Evolutionary conservation across 805 yeast genomes (phyloP).

Genomic region (Lachancea lanzarotensis): DNA sequence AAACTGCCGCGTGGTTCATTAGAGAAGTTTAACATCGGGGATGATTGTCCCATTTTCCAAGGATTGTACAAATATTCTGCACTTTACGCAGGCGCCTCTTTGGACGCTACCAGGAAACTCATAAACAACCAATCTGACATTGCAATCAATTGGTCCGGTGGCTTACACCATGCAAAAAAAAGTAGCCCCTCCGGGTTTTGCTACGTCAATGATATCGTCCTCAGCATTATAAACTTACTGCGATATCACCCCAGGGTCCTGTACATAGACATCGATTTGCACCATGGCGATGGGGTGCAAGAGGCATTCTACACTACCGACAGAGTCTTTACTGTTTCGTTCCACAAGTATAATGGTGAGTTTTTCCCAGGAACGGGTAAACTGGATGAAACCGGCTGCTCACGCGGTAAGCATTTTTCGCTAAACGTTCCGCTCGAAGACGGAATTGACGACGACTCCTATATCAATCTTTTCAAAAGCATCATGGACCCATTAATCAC

Average conservation of each 20-base stretch:
- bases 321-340: constrained; percentile 83
- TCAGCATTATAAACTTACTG: constrained; percentile 72
- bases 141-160: constrained; percentile 92
- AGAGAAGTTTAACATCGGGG: constrained; percentile 88
- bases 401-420: constrained; percentile 81
- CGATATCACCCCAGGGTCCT: constrained; percentile 80
- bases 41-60: constrained; percentile 83
- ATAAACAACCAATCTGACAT: constrained; percentile 79
- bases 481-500: constrained; percentile 86
- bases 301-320: constrained; percentile 91
- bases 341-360: constrained; percentile 87
- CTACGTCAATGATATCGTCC: constrained; percentile 82
- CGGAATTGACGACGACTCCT: constrained; percentile 91
- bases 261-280: constrained; percentile 85
- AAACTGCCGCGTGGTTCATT: constrained; percentile 81
- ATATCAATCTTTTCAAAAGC: constrained; percentile 67
- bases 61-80: constrained; percentile 71
- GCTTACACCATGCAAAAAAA: constrained; percentile 88
- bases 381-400: constrained; percentile 81
- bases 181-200: constrained; percentile 88
- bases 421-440: constrained; percentile 89
- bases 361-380: constrained; percentile 98
- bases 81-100: constrained; percentile 80
- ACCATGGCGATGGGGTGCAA: constrained; percentile 94
- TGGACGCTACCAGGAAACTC: constrained; percentile 84